These are phyloP conservation scores for Populus davidiana DNA, from an alignment of 345 rosid species.

Conservation along the genomic window DNA sequence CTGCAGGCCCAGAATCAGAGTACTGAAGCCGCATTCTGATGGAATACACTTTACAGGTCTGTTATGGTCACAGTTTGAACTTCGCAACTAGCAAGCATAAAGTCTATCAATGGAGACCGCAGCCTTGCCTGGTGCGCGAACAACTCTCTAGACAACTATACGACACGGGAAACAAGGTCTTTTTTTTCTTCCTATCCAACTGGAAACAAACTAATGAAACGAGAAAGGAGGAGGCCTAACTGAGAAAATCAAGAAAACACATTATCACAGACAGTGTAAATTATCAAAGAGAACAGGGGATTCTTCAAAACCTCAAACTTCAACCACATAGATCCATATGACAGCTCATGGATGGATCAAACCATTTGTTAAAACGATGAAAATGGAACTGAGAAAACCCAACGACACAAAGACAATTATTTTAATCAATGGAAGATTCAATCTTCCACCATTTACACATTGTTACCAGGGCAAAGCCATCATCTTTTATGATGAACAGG, in stretches of 20 bases:
- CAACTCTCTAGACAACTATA: not conserved
- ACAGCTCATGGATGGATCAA: not conserved
- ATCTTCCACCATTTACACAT: slow-evolving; percentile 10
- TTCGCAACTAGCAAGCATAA: not conserved
- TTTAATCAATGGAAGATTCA: slow-evolving; percentile 15
- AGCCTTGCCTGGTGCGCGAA: not conserved
- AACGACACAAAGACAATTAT: slow-evolving; percentile 1
- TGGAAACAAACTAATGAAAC: not conserved
- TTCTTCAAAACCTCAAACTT: not conserved
- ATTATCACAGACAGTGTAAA: not conserved
- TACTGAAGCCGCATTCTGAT: no score
- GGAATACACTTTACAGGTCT: no score
- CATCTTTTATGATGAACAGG: not conserved
- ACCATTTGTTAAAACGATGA: not conserved
- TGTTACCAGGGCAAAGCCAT: slow-evolving; percentile 5
- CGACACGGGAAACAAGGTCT: not conserved
- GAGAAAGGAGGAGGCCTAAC: not conserved
- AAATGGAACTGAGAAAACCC: not conserved
- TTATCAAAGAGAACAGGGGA: not conserved
- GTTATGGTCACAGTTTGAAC: not conserved
- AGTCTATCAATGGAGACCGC: not conserved
- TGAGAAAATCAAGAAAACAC: not conserved
- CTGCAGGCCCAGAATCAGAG: no score
- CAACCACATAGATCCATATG: not conserved
- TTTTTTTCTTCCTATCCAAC: not conserved